phyloP scores from a whole-genome alignment of 2,329 filamentous ascomycete species.

The Nemania abortiva region DNA sequence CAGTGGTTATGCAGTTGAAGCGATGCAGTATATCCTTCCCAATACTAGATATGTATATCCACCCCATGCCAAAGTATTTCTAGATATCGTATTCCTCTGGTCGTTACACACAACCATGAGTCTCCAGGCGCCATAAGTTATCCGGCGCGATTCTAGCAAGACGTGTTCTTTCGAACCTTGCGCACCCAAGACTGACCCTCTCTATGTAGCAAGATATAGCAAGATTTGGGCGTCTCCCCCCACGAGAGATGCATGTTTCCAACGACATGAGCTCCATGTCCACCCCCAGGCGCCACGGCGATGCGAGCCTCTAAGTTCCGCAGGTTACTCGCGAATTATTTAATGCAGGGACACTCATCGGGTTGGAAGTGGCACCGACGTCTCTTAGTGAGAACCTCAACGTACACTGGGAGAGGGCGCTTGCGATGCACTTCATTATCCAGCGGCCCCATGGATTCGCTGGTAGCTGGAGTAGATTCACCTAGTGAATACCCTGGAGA shows the following conservation, averaged over 20 bases:
- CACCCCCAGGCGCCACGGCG: too few species aligned
- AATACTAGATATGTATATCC: neutral
- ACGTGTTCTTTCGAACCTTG: neutral
- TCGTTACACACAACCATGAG: neutral
- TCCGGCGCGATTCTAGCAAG: neutral
- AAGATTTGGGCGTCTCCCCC: neutral
- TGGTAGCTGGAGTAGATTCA: constrained; percentile 42
- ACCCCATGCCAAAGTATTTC: neutral
- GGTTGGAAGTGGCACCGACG: constrained; percentile 4
- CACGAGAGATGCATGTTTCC: neutral
- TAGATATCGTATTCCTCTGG: neutral
- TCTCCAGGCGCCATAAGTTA: neutral
- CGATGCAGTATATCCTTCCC: neutral
- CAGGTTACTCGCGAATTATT: constrained; percentile 2
- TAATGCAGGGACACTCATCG: neutral
- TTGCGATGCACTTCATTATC: constrained; percentile 39
- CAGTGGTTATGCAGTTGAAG: neutral
- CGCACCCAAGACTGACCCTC: neutral
- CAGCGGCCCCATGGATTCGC: constrained; percentile 34
- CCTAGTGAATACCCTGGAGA: constrained; percentile 20
- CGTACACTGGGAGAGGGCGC: constrained; percentile 30
- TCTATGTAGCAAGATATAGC: neutral
- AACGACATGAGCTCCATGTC: neutral
- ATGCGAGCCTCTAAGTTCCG: neutral
- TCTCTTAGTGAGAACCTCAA: constrained; percentile 40